A percentile compares a stretch with the other conserved stretches of the same genome.
These are phyloP conservation scores for Artemisia tridentata DNA, from an alignment of 129 eudicot genomes.

Conservation along the genomic window DNA sequence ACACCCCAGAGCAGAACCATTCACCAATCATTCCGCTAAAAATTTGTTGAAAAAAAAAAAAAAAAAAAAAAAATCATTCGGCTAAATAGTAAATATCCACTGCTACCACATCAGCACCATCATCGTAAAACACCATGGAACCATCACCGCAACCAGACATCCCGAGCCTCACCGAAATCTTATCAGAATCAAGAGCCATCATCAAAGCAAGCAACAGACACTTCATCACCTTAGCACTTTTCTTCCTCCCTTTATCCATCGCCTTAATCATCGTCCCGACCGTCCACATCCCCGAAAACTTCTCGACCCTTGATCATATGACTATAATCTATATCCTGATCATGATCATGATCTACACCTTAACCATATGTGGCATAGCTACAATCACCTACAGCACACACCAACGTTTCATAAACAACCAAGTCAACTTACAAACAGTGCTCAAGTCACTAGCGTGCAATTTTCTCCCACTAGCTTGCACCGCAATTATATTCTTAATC, in stretches of 20 bases:
- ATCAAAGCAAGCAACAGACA: slow-evolving; percentile 51
- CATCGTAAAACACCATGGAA: slow-evolving; percentile 29
- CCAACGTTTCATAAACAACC: slow-evolving; percentile 48
- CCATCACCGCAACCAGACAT: background rate
- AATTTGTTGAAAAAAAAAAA: too few relatives aligned
- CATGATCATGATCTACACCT: slow-evolving; percentile 18
- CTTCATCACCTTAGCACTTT: slow-evolving; percentile 57
- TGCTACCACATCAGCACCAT: background rate
- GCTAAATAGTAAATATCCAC: background rate
- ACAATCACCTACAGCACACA: slow-evolving; percentile 52
- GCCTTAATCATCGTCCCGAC: slow-evolving; percentile 19
- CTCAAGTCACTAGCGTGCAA: slow-evolving; percentile 35
- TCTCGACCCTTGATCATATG: slow-evolving; percentile 1
- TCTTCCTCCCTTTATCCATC: slow-evolving; percentile 62
- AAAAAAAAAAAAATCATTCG: too few relatives aligned
- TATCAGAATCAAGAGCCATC: slow-evolving; percentile 43
- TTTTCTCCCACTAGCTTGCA: slow-evolving; percentile 45
- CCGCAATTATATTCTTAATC: slow-evolving; percentile 22
- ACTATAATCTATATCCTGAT: slow-evolving; percentile 15
- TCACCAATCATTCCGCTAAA: too few relatives aligned
- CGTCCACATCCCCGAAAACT: slow-evolving; percentile 6
- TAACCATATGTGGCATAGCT: slow-evolving; percentile 40
- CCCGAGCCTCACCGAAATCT: slow-evolving; percentile 35
- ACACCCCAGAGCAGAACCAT: too few relatives aligned
- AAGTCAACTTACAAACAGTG: slow-evolving; percentile 42